Base-by-base conservation (phyloP, 257 asterid genomes). In the Echites panduratus region DNA sequence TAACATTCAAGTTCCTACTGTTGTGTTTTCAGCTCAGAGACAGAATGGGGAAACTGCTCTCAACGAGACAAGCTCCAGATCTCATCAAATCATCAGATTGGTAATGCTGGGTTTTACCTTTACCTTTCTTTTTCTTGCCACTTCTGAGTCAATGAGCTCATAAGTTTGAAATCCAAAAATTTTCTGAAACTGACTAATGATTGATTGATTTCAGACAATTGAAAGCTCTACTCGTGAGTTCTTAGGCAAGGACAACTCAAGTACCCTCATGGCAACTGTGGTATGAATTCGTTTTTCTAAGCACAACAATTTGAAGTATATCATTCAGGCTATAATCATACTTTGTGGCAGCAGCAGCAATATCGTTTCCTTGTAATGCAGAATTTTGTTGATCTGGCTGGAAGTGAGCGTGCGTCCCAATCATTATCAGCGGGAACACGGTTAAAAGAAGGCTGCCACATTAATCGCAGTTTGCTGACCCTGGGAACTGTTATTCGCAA, bases 341-440 rank as follows among this genome's bases (percentile, higher is more conserved):
- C 43, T 57, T 44, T 52, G 2, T 58, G 64, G 61, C 66, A 5
- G 73, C 74, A 56, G 68, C 41, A 41, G 9, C 71, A 35, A 48
- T 50, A 52, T 24, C 12, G 8, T 56, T 64, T 58, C 74, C 67
- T 76, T 62, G 35, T 75, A 49, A 76, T 79, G 41, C 75, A 94
- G 97, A 90, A 88, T 81, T 94, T 94, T 73, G 96, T 94, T 44
- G 98, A 94, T 85, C 81, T 94, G 75, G 98, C 98, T 72, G 98
- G 98, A 82, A 94, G 98, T 56, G 98, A 94, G 84, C 86, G 96
- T 63, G 98, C 98, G 76, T 94, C 98, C 57, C 98, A 94, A 72
- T 84, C 97, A 26, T 79, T 89, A 75, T 85, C 97, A 48, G 97
- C 96, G 27, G 98, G 98, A 59, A 73, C 98, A 58, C 84, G 98